These are phyloP conservation scores for Sphagnurus paluster DNA, from an alignment of 1,284 basidiomycete species.

Conservation along the genomic window DNA sequence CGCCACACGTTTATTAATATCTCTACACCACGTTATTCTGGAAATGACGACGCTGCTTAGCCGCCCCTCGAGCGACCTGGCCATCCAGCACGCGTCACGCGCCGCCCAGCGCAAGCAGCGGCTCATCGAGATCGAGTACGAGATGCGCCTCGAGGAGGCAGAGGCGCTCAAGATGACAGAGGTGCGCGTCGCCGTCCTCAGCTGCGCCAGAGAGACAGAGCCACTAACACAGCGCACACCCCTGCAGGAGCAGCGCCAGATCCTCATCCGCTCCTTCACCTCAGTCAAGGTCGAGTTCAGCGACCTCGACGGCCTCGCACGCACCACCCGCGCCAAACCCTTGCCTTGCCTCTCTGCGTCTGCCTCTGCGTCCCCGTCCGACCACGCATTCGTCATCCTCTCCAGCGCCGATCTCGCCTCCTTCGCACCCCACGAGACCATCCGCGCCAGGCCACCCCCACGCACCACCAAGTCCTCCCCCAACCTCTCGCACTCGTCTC, in stretches of 20 bases:
- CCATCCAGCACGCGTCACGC: slow-evolving; percentile 21
- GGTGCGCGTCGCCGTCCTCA: slow-evolving; percentile 26
- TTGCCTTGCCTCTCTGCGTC: not conserved
- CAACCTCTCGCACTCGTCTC: slow-evolving; percentile 1
- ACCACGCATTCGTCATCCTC: slow-evolving; percentile 30
- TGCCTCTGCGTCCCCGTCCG: not conserved
- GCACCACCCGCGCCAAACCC: slow-evolving; percentile 11
- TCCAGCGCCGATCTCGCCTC: slow-evolving; percentile 33
- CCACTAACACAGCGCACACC: not conserved
- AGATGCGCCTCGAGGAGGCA: slow-evolving; percentile 43
- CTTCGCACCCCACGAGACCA: slow-evolving; percentile 36
- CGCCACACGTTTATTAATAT: slow-evolving; percentile 6
- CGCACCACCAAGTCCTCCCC: slow-evolving; percentile 15
- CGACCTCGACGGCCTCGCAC: slow-evolving; percentile 28
- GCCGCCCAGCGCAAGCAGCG: slow-evolving; percentile 30
- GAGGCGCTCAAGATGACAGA: slow-evolving; percentile 52
- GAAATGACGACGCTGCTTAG: slow-evolving; percentile 22
- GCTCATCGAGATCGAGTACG: slow-evolving; percentile 45
- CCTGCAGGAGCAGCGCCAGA: slow-evolving; percentile 26
- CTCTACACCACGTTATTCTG: slow-evolving; percentile 1
- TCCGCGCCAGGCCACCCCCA: slow-evolving; percentile 28
- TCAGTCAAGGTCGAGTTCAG: slow-evolving; percentile 30
- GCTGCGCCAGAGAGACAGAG: not conserved
- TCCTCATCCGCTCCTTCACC: slow-evolving; percentile 24
- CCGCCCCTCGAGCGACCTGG: slow-evolving; percentile 24